These are phyloP conservation scores for Heliamphora exappendiculata DNA, from an alignment of 148 eudicot species.

Conservation along the genomic window DNA sequence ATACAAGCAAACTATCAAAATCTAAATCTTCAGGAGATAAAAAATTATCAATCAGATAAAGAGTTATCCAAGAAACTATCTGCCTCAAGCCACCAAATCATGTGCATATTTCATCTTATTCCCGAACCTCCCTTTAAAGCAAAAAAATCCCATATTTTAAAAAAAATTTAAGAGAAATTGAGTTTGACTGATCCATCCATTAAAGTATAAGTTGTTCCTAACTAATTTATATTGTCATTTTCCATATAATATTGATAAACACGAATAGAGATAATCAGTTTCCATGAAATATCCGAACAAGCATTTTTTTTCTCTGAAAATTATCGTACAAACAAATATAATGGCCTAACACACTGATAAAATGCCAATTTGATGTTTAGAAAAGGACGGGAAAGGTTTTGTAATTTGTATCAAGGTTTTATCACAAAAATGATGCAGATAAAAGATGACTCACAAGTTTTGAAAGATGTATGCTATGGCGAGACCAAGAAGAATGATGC, in stretches of 20 bases:
- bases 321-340: too few relatives aligned
- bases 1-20: too few relatives aligned
- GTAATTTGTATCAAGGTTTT: background rate
- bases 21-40: too few relatives aligned
- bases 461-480: conserved; percentile 73
- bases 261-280: background rate
- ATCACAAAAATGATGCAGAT: background rate
- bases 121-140: too few relatives aligned
- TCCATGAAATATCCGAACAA: background rate
- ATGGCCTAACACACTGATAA: too few relatives aligned
- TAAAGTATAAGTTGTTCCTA: background rate
- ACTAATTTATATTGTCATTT: background rate
- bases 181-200: background rate
- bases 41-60: too few relatives aligned
- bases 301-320: background rate
- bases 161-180: too few relatives aligned
- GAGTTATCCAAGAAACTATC: too few relatives aligned
- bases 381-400: background rate
- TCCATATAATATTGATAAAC: background rate
- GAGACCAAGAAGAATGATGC: conserved; percentile 80
- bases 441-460: conserved; percentile 50
- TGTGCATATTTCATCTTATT: too few relatives aligned
- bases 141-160: too few relatives aligned
- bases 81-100: too few relatives aligned
- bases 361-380: background rate